Evolutionary conservation across 345 rosid species (phyloP).

Genomic region (Cardamine resedifolia): DNA sequence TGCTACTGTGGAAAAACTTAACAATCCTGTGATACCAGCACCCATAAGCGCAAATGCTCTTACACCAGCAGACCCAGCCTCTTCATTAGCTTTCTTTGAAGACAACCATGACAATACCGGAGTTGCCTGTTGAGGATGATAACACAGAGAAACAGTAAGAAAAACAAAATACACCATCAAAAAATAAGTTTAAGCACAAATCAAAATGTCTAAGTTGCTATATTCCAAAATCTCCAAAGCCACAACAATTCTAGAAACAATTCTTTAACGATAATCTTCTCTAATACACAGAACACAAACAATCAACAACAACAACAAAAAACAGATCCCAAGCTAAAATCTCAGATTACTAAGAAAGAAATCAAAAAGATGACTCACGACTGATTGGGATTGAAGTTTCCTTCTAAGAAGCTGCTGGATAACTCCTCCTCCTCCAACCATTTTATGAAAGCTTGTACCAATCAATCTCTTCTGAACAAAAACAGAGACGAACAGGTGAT

Average conservation of each 20-base stretch:
- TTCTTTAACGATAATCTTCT: neutral
- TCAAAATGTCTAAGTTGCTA: neutral
- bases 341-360: neutral
- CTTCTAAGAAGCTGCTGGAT: slow-evolving; percentile 79
- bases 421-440: slow-evolving; percentile 92
- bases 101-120: slow-evolving; percentile 54
- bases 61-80: slow-evolving; percentile 53
- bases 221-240: neutral
- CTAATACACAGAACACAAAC: neutral
- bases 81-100: slow-evolving; percentile 61
- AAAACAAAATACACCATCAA: neutral
- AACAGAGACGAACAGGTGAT: no score
- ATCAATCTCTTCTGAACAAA: slow-evolving; percentile 6
- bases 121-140: slow-evolving; percentile 46
- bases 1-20: slow-evolving; percentile 68
- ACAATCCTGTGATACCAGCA: slow-evolving; percentile 79
- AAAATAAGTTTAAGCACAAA: neutral
- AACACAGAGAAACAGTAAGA: neutral
- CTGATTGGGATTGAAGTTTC: slow-evolving; percentile 59
- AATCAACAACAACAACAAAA: neutral
- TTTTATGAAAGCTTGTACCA: slow-evolving; percentile 39
- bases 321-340: slow-evolving; percentile 10
- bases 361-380: slow-evolving; percentile 41
- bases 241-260: neutral
- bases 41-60: slow-evolving; percentile 73